Evolutionary conservation across 768 basidiomycete species (phyloP).

Genomic region (Dioszegia hungarica): DNA sequence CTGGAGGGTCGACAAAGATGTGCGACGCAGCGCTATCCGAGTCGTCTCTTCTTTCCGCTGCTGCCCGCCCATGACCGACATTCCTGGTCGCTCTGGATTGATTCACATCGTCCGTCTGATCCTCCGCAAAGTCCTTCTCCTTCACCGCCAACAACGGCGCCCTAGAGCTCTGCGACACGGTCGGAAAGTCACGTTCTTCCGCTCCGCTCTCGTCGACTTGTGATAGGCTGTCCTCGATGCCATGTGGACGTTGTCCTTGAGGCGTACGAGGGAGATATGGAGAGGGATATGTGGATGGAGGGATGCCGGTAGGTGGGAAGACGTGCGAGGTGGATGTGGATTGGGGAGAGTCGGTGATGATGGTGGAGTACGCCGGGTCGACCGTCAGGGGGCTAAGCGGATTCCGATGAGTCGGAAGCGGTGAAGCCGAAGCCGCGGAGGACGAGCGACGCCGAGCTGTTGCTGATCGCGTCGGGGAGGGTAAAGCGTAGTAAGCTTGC

Average conservation of each 20-base stretch:
- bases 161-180: background rate
- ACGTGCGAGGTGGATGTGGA: background rate
- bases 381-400: background rate
- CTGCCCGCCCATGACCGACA: too few relatives aligned
- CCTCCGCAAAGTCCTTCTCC: constrained; percentile 3
- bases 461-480: background rate
- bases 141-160: background rate
- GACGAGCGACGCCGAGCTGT: background rate
- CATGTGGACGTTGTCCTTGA: background rate
- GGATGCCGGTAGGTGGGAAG: background rate
- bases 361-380: background rate
- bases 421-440: background rate
- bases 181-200: background rate
- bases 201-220: background rate
- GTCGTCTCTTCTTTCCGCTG: background rate
- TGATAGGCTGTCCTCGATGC: background rate
- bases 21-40: background rate
- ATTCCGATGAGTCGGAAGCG: background rate
- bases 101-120: background rate
- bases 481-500: background rate
- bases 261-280: background rate
- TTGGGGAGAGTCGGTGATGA: constrained; percentile 4
- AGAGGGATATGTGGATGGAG: background rate
- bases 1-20: background rate
- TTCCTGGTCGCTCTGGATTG: background rate